These are phyloP conservation scores for Grosmannia huntii DNA, from an alignment of 2,329 filamentous ascomycete genomes.

Conservation along the genomic window DNA sequence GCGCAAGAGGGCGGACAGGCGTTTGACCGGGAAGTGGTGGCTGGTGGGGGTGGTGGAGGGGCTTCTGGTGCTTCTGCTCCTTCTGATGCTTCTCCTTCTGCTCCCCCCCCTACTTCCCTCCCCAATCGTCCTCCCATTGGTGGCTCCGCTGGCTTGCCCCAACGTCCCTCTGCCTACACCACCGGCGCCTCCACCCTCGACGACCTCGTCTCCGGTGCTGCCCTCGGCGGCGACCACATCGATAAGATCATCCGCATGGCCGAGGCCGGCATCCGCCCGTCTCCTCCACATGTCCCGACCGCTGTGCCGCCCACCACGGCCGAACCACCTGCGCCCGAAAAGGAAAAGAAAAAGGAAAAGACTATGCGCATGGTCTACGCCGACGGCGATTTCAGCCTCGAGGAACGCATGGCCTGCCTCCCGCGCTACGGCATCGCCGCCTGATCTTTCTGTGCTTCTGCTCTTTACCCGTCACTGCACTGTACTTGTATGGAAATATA, in stretches of 20 bases:
- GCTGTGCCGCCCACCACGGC: not conserved
- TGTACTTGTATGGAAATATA: no score
- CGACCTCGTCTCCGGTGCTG: conserved; percentile 30
- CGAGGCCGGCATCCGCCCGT: conserved; percentile 45
- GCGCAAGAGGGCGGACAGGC: conserved; percentile 53
- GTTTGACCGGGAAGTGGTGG: no score
- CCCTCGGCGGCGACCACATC: conserved; percentile 40
- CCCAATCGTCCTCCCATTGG: conserved; percentile 30
- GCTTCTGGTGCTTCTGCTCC: not conserved
- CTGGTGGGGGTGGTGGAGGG: no score
- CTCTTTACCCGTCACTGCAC: no score
- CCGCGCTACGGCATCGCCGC: conserved; percentile 49
- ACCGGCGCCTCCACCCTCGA: conserved; percentile 29
- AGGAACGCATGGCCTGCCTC: conserved; percentile 77
- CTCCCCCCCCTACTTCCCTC: conserved; percentile 16
- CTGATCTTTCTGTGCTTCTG: not conserved
- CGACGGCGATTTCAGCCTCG: conserved; percentile 67
- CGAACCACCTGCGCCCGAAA: no score
- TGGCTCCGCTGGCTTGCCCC: conserved; percentile 17
- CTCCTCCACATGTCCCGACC: conserved; percentile 25
- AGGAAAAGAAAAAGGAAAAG: conserved; percentile 43
- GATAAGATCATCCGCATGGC: conserved; percentile 53
- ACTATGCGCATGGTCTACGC: conserved; percentile 63
- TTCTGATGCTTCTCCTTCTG: not conserved
- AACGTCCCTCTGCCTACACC: conserved; percentile 13